Evolutionary conservation across 1,284 basidiomycete species (phyloP).

Genomic region (Apiotrichum sp.): DNA sequence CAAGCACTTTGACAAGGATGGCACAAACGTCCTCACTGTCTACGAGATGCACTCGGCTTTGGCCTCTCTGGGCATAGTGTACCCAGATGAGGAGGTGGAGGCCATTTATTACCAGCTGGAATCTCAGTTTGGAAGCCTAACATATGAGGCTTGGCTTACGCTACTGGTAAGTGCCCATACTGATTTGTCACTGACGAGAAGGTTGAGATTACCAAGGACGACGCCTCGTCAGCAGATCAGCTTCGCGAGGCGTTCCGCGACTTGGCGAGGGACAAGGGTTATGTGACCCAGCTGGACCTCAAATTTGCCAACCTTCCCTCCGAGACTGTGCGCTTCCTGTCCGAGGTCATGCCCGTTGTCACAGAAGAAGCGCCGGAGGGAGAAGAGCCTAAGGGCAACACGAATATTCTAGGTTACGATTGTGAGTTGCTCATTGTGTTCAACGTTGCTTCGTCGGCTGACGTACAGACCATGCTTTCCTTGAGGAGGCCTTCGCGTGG

Average conservation of each 20-base stretch:
- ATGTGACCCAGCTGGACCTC: conserved; percentile 89
- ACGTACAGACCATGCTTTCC: conserved; percentile 34
- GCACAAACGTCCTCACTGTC: conserved; percentile 71
- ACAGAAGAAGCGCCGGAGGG: conserved; percentile 9
- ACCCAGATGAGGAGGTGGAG: conserved; percentile 82
- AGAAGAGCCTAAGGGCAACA: neutral
- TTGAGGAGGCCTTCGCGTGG: conserved; percentile 34
- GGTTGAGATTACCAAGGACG: conserved; percentile 87
- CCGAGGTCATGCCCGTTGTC: conserved; percentile 34
- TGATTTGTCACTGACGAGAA: conserved; percentile 33
- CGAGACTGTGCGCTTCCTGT: conserved; percentile 74
- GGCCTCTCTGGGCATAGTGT: conserved; percentile 89
- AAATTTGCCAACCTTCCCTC: conserved; percentile 75
- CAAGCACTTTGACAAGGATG: conserved; percentile 93
- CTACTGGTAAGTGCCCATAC: conserved; percentile 55
- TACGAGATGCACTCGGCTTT: conserved; percentile 88
- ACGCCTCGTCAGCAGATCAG: conserved; percentile 87
- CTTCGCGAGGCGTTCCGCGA: conserved; percentile 89
- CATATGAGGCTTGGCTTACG: conserved; percentile 91
- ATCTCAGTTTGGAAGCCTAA: conserved; percentile 77
- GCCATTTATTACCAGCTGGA: conserved; percentile 79
- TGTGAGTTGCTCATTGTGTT: conserved; percentile 29
- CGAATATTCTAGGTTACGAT: conserved; percentile 26
- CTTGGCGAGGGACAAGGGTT: conserved; percentile 78
- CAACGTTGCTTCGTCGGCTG: too few relatives aligned